These are phyloP conservation scores for Yamadazyma friedrichii DNA, from an alignment of 1,139 yeast species.

Conservation along the genomic window DNA sequence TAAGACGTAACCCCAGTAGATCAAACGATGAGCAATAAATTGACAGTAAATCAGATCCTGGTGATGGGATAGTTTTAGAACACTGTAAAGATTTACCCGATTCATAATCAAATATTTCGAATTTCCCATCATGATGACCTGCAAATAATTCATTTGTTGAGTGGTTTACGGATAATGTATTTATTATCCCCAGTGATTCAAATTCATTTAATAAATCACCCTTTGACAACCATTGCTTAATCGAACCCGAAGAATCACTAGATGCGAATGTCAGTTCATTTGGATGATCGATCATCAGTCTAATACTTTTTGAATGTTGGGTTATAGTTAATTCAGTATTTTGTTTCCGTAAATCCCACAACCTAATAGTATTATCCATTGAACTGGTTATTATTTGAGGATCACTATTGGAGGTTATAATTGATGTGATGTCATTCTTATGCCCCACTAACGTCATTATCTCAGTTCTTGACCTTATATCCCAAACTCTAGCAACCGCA, in stretches of 20 bases:
- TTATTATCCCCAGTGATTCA: conserved; percentile 47
- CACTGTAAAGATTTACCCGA: conserved; percentile 64
- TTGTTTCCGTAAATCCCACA: conserved; percentile 71
- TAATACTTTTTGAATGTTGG: conserved; percentile 79
- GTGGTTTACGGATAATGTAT: conserved; percentile 64
- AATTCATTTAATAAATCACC: conserved; percentile 62
- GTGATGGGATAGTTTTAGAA: conserved; percentile 51
- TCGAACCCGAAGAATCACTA: conserved; percentile 75
- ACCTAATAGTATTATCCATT: conserved; percentile 77
- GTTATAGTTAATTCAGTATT: conserved; percentile 57
- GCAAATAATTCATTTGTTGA: conserved; percentile 67
- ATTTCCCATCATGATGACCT: conserved; percentile 81
- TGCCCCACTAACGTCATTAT: conserved; percentile 84
- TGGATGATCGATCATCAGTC: conserved; percentile 73
- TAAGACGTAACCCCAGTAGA: conserved; percentile 71
- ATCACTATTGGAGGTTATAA: conserved; percentile 65
- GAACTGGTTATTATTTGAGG: conserved; percentile 87
- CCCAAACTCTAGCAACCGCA: conserved; percentile 89
- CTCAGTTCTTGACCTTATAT: conserved; percentile 75
- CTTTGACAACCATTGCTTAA: conserved; percentile 85
- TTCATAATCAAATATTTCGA: conserved; percentile 77
- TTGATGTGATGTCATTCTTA: conserved; percentile 67
- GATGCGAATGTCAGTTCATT: conserved; percentile 69
- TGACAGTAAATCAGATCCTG: conserved; percentile 71
- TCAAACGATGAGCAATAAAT: conserved; percentile 76